A percentile compares a stretch with the other conserved stretches of the same genome.
Conservation (phyloP, 805 yeast species). For the Sugiyamaella qingdaonensis region DNA sequence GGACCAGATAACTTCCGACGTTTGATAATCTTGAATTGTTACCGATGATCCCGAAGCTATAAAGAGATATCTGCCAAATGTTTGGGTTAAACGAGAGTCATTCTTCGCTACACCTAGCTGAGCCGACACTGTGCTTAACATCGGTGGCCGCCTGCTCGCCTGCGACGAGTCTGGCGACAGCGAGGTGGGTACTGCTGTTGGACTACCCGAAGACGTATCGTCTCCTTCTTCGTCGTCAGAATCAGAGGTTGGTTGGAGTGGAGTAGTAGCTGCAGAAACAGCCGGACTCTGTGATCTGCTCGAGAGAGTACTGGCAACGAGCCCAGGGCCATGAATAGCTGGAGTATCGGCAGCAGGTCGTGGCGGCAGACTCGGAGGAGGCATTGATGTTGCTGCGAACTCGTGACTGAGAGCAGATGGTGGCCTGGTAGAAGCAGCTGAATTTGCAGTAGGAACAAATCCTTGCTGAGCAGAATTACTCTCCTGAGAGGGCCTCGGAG, state of each 20-base stretch:
- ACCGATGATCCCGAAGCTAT: conserved; percentile 19
- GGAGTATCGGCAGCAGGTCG: neutral
- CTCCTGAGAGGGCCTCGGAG: conserved; percentile 10
- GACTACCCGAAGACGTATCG: neutral
- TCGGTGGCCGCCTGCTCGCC: conserved; percentile 31
- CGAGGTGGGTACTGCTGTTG: neutral
- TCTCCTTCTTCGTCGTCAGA: conserved; percentile 5
- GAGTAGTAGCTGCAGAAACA: neutral
- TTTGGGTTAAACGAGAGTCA: conserved; percentile 22
- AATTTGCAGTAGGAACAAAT: neutral
- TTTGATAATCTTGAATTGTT: conserved; percentile 22
- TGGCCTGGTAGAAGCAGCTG: conserved; percentile 8
- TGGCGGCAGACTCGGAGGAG: conserved; percentile 6
- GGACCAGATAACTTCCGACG: conserved; percentile 26
- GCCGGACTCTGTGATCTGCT: neutral
- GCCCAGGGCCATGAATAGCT: neutral
- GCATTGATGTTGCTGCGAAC: neutral
- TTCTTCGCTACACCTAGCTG: conserved; percentile 20
- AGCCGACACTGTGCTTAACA: conserved; percentile 22
- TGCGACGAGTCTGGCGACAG: conserved; percentile 6
- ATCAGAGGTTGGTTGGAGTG: neutral
- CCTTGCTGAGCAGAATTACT: neutral
- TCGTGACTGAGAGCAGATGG: conserved; percentile 1
- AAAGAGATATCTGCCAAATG: conserved; percentile 23
- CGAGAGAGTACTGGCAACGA: neutral